These are phyloP conservation scores for Alternaria triticimaculans DNA, from an alignment of 2,329 filamentous ascomycete species.

Conservation along the genomic window DNA sequence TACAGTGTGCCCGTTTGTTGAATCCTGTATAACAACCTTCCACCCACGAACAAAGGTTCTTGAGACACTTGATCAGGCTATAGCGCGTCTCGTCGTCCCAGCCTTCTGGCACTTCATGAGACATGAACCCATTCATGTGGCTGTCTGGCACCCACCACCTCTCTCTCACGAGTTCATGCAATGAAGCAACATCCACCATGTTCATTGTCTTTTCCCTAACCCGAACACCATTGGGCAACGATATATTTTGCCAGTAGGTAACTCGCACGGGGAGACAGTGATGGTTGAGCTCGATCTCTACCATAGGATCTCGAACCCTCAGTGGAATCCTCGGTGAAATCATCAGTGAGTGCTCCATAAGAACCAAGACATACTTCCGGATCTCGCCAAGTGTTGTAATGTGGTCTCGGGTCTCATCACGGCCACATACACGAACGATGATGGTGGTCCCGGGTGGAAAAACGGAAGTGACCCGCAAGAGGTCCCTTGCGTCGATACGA, in stretches of 20 bases:
- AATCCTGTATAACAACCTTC: not conserved
- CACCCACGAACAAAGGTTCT: not conserved
- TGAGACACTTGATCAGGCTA: not conserved
- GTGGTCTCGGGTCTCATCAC: not conserved
- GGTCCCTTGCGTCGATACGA: not conserved
- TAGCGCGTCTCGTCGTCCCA: not conserved
- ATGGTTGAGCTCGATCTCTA: not conserved
- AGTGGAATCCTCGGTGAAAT: rapidly evolving
- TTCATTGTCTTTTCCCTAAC: rapidly evolving
- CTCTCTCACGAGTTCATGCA: not conserved
- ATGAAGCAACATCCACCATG: rapidly evolving
- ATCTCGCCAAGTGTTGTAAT: not conserved
- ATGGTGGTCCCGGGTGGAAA: rapidly evolving
- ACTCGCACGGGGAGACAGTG: not conserved
- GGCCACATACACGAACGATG: not conserved
- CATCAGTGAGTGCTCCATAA: not conserved
- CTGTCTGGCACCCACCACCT: not conserved
- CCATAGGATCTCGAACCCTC: not conserved
- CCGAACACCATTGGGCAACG: not conserved
- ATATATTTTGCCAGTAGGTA: not conserved
- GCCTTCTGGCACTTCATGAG: not conserved
- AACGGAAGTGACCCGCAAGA: not conserved
- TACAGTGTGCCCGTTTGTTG: not conserved
- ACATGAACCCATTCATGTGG: not conserved
- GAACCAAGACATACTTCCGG: not conserved